Base-by-base conservation (phyloP, 768 basidiomycete species). In the Boletus speciosus region DNA sequence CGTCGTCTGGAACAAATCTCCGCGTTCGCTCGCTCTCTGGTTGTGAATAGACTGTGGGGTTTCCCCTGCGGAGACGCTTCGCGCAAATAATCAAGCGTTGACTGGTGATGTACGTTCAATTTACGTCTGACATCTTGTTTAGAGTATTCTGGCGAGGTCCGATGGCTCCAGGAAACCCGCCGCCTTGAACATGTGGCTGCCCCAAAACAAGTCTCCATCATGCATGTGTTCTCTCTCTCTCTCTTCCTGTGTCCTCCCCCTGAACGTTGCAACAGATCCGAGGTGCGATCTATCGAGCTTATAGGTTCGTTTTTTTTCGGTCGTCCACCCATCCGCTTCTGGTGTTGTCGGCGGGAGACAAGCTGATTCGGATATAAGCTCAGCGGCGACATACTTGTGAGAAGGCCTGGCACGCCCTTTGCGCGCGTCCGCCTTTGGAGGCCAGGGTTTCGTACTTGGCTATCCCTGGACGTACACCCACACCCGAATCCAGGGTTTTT, bases 381-480 rank as follows among this genome's bases (percentile, higher is more conserved):
- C 53, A 42, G 42, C 51, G 58, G 63, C 51, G 51, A 57, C 56
- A 59, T 57, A 56, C n/a, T 9, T 32, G 2, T 11, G 43, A 54
- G 59, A 51, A 64, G 59, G 37, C 41, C 38, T 54, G 47, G 59
- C 66, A 68, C 61, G 67, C 66, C 65, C 56, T 61, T 69, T 68
- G 66, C 59, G 63, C 49, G 54, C 61, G 66, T 55, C 57, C 49
- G 55, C 47, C 52, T 59, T 3, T 55, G 41, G 47, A 54, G 36
- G 16, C 56, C 62, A 49, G 59, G 34, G 47, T 62, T 58, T 62
- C 58, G 56, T 56, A 46, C 50, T 52, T 38, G 41, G 6, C 36
- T 29, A 34, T 57, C 52, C 47, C 44, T 55, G 52, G 47, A 53
- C 45, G 59, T 49, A 41, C 55, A 45, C 36, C 46, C 53, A 66